Conservation (phyloP, 768 basidiomycete species). For the Mycena pura region DNA sequence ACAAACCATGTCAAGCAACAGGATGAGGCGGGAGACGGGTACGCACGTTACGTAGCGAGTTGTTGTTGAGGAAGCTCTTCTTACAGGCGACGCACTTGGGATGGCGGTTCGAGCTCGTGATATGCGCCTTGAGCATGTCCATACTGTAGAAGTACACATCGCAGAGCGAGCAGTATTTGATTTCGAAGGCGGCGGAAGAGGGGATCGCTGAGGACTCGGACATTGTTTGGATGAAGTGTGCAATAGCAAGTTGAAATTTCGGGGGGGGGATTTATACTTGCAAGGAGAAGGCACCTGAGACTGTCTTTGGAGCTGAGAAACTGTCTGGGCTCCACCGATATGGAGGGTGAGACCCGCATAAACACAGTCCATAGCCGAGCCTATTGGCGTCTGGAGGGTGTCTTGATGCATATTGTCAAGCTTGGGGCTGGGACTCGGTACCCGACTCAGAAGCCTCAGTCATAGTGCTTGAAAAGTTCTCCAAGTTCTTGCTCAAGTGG, state of each 20-base stretch:
- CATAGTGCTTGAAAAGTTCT: no score
- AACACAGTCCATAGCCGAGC: no score
- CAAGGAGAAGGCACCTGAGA: not conserved
- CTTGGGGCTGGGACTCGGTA: no score
- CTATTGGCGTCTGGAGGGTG: no score
- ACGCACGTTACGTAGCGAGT: constrained; percentile 37
- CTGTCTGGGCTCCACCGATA: not conserved
- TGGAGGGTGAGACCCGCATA: no score
- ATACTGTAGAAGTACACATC: constrained; percentile 38
- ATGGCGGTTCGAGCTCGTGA: constrained; percentile 36
- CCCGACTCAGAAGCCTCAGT: no score
- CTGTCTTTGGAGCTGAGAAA: constrained; percentile 10
- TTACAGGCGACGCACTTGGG: constrained; percentile 38
- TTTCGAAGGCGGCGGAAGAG: constrained; percentile 12
- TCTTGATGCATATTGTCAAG: no score
- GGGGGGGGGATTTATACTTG: constrained; percentile 19
- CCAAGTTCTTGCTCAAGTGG: no score
- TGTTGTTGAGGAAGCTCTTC: constrained; percentile 39
- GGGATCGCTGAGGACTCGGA: constrained; percentile 3
- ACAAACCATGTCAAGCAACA: not conserved
- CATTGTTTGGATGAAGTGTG: no score
- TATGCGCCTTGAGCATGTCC: constrained; percentile 35
- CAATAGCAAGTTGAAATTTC: no score
- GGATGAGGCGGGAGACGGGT: not conserved
- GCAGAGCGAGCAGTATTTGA: constrained; percentile 43